Base-by-base conservation (phyloP, 2,329 filamentous ascomycete species). In the Trichoderma sp. region DNA sequence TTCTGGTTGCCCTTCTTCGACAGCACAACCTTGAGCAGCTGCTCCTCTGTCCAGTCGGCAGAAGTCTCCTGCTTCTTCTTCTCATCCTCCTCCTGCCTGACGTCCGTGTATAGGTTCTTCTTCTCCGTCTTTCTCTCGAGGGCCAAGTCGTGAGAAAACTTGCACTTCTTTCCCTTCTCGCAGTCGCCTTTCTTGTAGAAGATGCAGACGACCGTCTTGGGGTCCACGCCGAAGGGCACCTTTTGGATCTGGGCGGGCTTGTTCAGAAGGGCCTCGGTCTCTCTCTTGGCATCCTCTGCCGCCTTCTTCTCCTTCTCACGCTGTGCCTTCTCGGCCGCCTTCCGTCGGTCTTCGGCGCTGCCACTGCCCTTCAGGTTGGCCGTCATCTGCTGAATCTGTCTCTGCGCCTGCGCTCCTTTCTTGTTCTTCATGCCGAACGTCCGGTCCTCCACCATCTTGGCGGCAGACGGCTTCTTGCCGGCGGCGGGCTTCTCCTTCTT, bases 341-440 rank as follows among this genome's bases (percentile, higher is more conserved):
- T 97, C 72, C 84, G 85, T 83, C 97, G 98, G 77, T 95, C 90
- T 65, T 97, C 94, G 24, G 92, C 87, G n/a, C 85, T 90, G 67
- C 92, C 92, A 71, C 90, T 88, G 64, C 85, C 84, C 70, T 90
- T 88, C 60, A 88, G 85, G 72, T 93, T 90, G 54, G 88, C 85
- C 71, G 88, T 81, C 77, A 99, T 86, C 73, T 93, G 91, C 66
- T 91, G 89, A 75, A 99, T 98, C 71, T 93, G 88, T 79, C 89
- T 96, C 80, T 98, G 92, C 63, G 93, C 94, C 60, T 87, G 89
- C 65, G 88, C 90, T 71, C 95, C 95, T 84, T 97, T 99, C 83
- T 99, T 99, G 77, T 99, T 99, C 82, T 99, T 99, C 95, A 99
- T 98, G 73, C 95, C 95, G 84, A 99, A 99, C 56, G 95, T 97